These are phyloP conservation scores for Diaporthe citriasiana DNA, from an alignment of 2,329 filamentous ascomycete genomes.

Conservation along the genomic window DNA sequence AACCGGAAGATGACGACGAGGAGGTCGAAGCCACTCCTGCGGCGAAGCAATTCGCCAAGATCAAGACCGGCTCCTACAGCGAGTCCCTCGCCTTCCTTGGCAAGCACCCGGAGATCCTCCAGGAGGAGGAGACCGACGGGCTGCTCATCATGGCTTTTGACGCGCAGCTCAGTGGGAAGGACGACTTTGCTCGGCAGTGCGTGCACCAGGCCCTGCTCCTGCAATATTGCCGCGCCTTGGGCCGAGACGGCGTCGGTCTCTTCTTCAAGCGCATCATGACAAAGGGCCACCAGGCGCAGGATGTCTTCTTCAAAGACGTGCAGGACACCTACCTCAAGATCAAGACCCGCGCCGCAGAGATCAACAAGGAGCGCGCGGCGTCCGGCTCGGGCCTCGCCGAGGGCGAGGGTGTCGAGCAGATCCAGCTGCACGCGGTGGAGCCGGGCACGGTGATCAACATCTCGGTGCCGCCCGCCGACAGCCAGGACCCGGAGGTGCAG, in stretches of 20 bases:
- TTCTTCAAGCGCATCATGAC: slow-evolving; percentile 98
- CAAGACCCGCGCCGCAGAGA: slow-evolving; percentile 80
- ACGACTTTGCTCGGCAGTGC: slow-evolving; percentile 84
- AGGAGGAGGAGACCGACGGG: slow-evolving; percentile 90
- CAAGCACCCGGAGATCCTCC: slow-evolving; percentile 82
- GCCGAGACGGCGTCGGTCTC: slow-evolving; percentile 86
- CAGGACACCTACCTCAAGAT: slow-evolving; percentile 89
- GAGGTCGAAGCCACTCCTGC: slow-evolving; percentile 82
- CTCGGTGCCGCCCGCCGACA: slow-evolving; percentile 78
- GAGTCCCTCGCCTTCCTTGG: slow-evolving; percentile 82
- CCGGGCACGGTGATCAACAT: slow-evolving; percentile 94
- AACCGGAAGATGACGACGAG: slow-evolving; percentile 72
- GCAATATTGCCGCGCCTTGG: slow-evolving; percentile 94
- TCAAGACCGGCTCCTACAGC: slow-evolving; percentile 81
- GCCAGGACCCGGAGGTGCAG: slow-evolving; percentile 74
- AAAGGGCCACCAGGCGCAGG: slow-evolving; percentile 88
- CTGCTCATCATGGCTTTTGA: slow-evolving; percentile 94
- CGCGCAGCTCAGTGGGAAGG: slow-evolving; percentile 81
- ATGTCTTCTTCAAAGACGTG: slow-evolving; percentile 93
- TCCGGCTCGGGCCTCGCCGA: slow-evolving; percentile 55
- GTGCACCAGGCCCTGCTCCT: slow-evolving; percentile 94
- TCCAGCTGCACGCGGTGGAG: slow-evolving; percentile 96
- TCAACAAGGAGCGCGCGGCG: slow-evolving; percentile 66
- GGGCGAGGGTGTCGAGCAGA: slow-evolving; percentile 83
- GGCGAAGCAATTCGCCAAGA: slow-evolving; percentile 85